Evolutionary conservation across 1,139 yeast species (phyloP).

Genomic region (Scheffersomyces insectosa): DNA sequence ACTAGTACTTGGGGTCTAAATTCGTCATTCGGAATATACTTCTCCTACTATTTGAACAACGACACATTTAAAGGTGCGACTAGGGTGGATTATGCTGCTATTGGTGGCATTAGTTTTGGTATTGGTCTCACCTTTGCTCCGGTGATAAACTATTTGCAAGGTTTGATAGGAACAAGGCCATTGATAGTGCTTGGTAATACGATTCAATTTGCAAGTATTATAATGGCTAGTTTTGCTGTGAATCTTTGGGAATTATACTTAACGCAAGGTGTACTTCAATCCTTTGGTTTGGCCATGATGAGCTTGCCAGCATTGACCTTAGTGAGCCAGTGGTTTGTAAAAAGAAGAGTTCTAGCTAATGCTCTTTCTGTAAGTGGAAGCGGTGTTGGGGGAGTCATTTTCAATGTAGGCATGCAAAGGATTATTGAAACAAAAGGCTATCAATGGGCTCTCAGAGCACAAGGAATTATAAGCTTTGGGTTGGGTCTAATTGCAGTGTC

Average conservation of each 20-base stretch:
- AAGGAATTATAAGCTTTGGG: constrained; percentile 36
- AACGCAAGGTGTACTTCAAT: constrained; percentile 16
- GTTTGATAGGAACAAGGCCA: constrained; percentile 11
- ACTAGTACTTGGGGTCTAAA: too few relatives aligned
- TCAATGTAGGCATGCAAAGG: constrained; percentile 38
- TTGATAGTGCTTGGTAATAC: constrained; percentile 5
- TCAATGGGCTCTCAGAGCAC: constrained; percentile 22
- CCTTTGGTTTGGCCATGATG: constrained; percentile 14
- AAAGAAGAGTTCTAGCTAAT: too few relatives aligned
- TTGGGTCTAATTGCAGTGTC: constrained; percentile 32
- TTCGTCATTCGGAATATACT: too few relatives aligned
- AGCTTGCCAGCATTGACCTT: constrained; percentile 3
- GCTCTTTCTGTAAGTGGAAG: too few relatives aligned
- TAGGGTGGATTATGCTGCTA: constrained; percentile 20
- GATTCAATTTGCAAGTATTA: constrained; percentile 13
- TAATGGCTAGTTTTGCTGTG: constrained; percentile 14
- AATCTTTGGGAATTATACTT: constrained; percentile 15
- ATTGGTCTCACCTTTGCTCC: constrained; percentile 7
- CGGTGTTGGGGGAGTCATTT: constrained; percentile 10
- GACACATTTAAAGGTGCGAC: constrained; percentile 21
- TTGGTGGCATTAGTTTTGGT: constrained; percentile 27
- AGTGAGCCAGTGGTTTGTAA: neutral
- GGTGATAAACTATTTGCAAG: constrained; percentile 11
- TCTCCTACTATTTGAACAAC: constrained; percentile 14
- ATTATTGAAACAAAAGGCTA: constrained; percentile 32